Evolutionary conservation across 768 basidiomycete genomes (phyloP).

Genomic region (Russula sp.): DNA sequence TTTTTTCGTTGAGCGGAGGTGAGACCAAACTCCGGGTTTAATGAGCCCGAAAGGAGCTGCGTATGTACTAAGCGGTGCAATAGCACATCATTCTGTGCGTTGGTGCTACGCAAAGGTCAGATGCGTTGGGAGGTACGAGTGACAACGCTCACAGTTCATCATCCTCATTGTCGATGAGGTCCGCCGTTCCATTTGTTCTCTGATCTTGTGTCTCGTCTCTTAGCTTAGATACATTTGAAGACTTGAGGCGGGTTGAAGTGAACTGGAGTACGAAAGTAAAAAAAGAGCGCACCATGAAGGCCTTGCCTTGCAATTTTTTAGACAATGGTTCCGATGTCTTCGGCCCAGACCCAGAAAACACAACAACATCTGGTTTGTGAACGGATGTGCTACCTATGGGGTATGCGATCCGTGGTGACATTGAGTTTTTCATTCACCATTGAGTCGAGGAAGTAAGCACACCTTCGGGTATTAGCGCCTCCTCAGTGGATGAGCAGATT

Average conservation of each 20-base stretch:
- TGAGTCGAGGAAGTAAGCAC: background rate
- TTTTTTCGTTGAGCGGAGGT: slow-evolving; percentile 62
- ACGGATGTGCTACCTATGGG: slow-evolving; percentile 30
- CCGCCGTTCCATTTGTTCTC: slow-evolving; percentile 23
- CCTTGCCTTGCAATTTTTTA: slow-evolving; percentile 44
- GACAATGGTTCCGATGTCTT: slow-evolving; percentile 23
- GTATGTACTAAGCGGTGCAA: slow-evolving; percentile 79
- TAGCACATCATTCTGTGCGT: slow-evolving; percentile 68
- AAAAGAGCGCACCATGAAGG: slow-evolving; percentile 60
- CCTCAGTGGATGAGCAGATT: background rate
- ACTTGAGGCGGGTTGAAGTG: slow-evolving; percentile 37
- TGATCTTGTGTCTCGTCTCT: slow-evolving; percentile 24
- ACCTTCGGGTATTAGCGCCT: slow-evolving; percentile 9
- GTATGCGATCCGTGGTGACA: slow-evolving; percentile 34
- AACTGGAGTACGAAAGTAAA: background rate
- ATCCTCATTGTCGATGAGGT: slow-evolving; percentile 38
- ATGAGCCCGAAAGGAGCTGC: slow-evolving; percentile 65
- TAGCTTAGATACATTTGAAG: slow-evolving; percentile 67
- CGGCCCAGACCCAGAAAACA: slow-evolving; percentile 42
- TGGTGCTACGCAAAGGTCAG: slow-evolving; percentile 44
- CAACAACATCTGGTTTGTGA: slow-evolving; percentile 40
- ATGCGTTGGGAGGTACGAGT: background rate
- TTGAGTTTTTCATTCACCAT: background rate
- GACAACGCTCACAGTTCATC: slow-evolving; percentile 43
- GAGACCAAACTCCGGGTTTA: slow-evolving; percentile 52